Percentiles rank a stretch among this genome's conserved stretches.
Evolutionary conservation across 306 rosid species (phyloP).

Genomic region (Leucaena leucocephala): DNA sequence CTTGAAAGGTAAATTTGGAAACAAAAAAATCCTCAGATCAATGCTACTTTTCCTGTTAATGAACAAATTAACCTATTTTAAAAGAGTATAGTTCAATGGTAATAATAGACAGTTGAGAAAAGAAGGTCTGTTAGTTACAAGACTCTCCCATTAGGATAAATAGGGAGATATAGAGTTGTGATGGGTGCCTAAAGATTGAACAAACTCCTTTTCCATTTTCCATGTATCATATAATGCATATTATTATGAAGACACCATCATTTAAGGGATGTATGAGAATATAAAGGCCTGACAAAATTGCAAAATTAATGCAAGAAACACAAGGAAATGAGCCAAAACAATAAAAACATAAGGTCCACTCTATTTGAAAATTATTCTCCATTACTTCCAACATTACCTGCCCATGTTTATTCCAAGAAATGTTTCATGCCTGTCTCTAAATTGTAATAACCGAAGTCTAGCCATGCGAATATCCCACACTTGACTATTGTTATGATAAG

Average conservation of each 20-base stretch:
- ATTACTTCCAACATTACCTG: conserved; percentile 61
- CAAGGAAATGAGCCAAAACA: not conserved
- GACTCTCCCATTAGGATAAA: not conserved
- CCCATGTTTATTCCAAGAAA: conserved; percentile 98
- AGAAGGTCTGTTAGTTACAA: not conserved
- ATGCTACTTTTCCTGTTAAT: conserved; percentile 21
- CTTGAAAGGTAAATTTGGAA: conserved; percentile 2
- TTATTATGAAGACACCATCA: conserved; percentile 19
- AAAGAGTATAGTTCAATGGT: not conserved
- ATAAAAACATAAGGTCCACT: not conserved
- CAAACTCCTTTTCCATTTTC: not conserved
- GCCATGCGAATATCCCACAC: conserved; percentile 74
- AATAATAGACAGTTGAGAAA: no score
- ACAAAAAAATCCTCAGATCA: conserved; percentile 7
- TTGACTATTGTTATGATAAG: conserved; percentile 49
- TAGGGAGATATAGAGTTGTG: not conserved
- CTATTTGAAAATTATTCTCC: conserved; percentile 23
- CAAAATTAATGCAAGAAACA: conserved; percentile 6
- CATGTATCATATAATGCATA: not conserved
- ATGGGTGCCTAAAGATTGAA: not conserved
- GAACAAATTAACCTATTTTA: conserved; percentile 15
- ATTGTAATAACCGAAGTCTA: conserved; percentile 86
- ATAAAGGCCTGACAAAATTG: not conserved
- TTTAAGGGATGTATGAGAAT: conserved; percentile 1
- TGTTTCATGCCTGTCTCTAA: conserved; percentile 85